A percentile compares a stretch with the other conserved stretches of the same genome.
phyloP scores from a whole-genome alignment of 2,329 filamentous ascomycete species.

The Pestalotiopsis sp. region DNA sequence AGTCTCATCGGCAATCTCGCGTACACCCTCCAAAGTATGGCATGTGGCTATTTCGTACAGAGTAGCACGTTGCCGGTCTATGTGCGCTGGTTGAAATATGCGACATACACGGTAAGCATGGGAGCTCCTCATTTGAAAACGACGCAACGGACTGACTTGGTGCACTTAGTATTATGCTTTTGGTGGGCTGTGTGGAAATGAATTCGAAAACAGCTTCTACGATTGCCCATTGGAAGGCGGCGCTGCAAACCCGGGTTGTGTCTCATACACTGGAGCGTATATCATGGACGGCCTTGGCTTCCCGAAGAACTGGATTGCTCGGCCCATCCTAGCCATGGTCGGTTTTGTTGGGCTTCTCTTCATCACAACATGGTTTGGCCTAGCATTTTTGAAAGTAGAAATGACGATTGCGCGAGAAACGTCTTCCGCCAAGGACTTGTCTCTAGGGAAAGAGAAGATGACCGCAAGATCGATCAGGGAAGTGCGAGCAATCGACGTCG shows the following conservation, averaged over 20 bases:
- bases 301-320: constrained; percentile 66
- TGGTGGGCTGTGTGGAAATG: constrained; percentile 71
- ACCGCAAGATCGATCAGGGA: constrained; percentile 51
- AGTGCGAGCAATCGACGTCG: constrained; percentile 65
- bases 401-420: constrained; percentile 70
- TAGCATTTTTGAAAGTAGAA: constrained; percentile 67
- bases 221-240: constrained; percentile 69
- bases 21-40: constrained; percentile 74
- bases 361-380: constrained; percentile 58
- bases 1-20: constrained; percentile 73
- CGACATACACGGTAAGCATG: constrained; percentile 56
- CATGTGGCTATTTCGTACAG: constrained; percentile 78
- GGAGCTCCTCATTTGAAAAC: constrained; percentile 11
- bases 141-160: constrained; percentile 19
- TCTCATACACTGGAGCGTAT: constrained; percentile 69
- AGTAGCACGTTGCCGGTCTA: constrained; percentile 74
- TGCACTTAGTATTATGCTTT: constrained; percentile 65
- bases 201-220: constrained; percentile 73
- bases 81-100: constrained; percentile 77
- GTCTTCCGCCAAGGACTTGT: constrained; percentile 61
- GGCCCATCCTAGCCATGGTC: constrained; percentile 65
- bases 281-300: constrained; percentile 72
- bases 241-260: constrained; percentile 65
- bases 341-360: constrained; percentile 68
- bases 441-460: constrained; percentile 73